Conservation (phyloP, 1,284 basidiomycete species). For the Ustilago nuda region DNA sequence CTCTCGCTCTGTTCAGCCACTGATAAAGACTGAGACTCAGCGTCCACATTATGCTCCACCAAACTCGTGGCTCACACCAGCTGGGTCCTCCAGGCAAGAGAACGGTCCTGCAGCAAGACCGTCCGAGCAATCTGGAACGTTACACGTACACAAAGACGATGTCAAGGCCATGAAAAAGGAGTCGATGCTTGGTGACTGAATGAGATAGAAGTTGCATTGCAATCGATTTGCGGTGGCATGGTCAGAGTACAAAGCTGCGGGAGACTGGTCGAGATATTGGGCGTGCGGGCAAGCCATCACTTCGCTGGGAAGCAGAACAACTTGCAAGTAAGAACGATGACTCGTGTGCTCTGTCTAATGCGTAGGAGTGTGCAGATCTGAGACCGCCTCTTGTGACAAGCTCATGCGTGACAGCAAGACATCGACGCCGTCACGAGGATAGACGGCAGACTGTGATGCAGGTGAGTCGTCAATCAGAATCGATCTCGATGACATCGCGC, state of each 20-base stretch:
- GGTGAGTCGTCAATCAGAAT: conserved; percentile 46
- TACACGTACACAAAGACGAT: not conserved
- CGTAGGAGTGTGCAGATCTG: not conserved
- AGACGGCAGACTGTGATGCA: not conserved
- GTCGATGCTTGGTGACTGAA: conserved; percentile 18
- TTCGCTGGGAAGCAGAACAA: not conserved
- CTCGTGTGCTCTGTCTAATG: not conserved
- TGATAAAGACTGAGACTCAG: not conserved
- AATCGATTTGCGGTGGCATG: not conserved
- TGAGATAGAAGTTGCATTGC: not conserved
- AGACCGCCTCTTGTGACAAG: not conserved
- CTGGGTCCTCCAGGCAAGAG: not conserved
- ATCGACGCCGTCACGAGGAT: not conserved
- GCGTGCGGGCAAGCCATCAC: not conserved
- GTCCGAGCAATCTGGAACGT: not conserved
- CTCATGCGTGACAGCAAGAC: not conserved
- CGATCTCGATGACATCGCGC: conserved; percentile 59
- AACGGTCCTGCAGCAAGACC: not conserved
- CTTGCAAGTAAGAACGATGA: not conserved
- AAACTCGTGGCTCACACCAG: not conserved
- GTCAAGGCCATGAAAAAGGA: not conserved
- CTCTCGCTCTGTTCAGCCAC: not conserved
- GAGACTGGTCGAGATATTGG: not conserved
- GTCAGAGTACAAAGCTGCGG: conserved; percentile 8
- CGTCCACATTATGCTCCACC: not conserved